Conservation (phyloP, 179 eudicot genomes). For the Dionaea muscipula region DNA sequence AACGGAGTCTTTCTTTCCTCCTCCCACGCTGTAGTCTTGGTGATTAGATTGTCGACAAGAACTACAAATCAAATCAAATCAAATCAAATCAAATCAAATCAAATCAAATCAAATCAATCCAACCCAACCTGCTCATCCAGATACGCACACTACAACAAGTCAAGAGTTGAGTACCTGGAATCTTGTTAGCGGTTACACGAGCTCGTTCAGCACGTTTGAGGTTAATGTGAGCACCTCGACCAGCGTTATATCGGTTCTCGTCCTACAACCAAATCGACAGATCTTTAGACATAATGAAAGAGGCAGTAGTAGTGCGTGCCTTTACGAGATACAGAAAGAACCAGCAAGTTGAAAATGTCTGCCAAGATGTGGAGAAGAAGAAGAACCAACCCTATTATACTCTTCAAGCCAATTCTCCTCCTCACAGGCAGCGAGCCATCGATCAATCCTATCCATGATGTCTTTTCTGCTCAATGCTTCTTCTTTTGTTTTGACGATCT, state of each 20-base stretch:
- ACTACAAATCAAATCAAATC: slow-evolving; percentile 22
- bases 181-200: slow-evolving; percentile 44
- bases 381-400: slow-evolving; percentile 34
- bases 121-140: too few relatives aligned
- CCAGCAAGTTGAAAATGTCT: too few relatives aligned
- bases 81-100: too few relatives aligned
- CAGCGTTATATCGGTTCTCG: slow-evolving; percentile 44
- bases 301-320: neutral
- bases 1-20: slow-evolving; percentile 35
- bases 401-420: slow-evolving; percentile 74
- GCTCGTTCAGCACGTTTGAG: slow-evolving; percentile 63
- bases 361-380: neutral
- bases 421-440: slow-evolving; percentile 60
- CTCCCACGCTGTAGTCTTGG: slow-evolving; percentile 50
- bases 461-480: slow-evolving; percentile 58
- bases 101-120: too few relatives aligned
- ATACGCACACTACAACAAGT: too few relatives aligned
- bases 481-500: slow-evolving; percentile 39
- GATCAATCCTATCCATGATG: slow-evolving; percentile 45
- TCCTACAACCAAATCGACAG: slow-evolving; percentile 27
- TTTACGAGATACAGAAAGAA: too few relatives aligned
- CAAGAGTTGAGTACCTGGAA: slow-evolving; percentile 34
- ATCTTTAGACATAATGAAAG: neutral
- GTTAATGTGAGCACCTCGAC: slow-evolving; percentile 55
- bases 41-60: slow-evolving; percentile 41